Evolutionary conservation across 352 stramenopile genomes (phyloP).

Genomic region (Pythium sukuiense): DNA sequence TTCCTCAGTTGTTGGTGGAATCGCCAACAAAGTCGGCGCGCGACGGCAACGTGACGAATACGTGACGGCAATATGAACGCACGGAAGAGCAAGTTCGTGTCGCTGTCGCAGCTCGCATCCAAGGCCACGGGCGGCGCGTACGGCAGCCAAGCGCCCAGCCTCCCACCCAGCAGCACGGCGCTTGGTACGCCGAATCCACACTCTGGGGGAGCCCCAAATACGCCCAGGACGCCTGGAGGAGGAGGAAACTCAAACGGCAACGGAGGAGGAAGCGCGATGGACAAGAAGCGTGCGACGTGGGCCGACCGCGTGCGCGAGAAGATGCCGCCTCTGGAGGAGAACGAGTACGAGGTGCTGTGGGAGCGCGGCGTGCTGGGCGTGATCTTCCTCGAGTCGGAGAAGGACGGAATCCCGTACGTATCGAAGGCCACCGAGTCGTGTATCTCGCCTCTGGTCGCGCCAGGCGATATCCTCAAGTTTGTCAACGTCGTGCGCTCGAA

Average conservation of each 20-base stretch:
- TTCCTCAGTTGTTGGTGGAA: background rate
- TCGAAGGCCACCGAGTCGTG: slow-evolving; percentile 87
- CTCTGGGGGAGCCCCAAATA: background rate
- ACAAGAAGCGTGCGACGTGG: slow-evolving; percentile 46
- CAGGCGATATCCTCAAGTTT: slow-evolving; percentile 81
- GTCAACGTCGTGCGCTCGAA: slow-evolving; percentile 85
- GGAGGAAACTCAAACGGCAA: background rate
- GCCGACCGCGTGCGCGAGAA: slow-evolving; percentile 83
- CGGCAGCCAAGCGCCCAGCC: slow-evolving; percentile 17
- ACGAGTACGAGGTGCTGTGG: slow-evolving; percentile 89
- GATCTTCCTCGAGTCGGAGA: slow-evolving; percentile 87
- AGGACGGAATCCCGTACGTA: slow-evolving; percentile 83
- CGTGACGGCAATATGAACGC: background rate
- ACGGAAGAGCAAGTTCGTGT: slow-evolving; percentile 66
- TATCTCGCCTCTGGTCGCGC: slow-evolving; percentile 66
- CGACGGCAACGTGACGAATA: background rate
- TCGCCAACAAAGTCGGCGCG: background rate
- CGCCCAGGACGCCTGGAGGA: background rate
- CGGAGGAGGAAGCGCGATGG: slow-evolving; percentile 11
- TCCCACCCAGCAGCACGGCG: slow-evolving; percentile 16
- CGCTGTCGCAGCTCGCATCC: slow-evolving; percentile 40
- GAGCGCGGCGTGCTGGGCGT: slow-evolving; percentile 84
- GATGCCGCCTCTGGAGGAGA: slow-evolving; percentile 64
- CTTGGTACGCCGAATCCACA: slow-evolving; percentile 1
- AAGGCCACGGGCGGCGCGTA: slow-evolving; percentile 43